These are phyloP conservation scores for Leccinum variicolor DNA, from an alignment of 768 basidiomycete species.

Conservation along the genomic window DNA sequence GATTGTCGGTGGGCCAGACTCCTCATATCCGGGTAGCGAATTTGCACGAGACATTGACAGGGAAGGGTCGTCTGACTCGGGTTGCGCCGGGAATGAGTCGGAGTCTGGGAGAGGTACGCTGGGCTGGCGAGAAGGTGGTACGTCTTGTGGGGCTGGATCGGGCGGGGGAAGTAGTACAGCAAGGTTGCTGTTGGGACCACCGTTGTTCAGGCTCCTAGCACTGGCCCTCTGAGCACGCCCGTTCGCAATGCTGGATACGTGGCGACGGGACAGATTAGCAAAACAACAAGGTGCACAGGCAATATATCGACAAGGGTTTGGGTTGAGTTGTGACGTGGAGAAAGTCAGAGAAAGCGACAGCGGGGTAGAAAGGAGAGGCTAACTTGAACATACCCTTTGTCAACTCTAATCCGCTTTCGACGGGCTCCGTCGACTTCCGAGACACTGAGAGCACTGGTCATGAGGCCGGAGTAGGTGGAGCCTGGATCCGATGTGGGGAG, in stretches of 20 bases:
- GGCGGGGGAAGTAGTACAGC: constrained; percentile 21
- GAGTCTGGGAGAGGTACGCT: constrained; percentile 43
- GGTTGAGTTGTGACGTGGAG: constrained; percentile 18
- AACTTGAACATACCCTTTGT: constrained; percentile 61
- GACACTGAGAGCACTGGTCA: constrained; percentile 60
- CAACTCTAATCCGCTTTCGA: constrained; percentile 68
- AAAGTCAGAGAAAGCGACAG: constrained; percentile 24
- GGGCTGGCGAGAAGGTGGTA: constrained; percentile 33
- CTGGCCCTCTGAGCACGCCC: constrained; percentile 73
- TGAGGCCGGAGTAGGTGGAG: constrained; percentile 79
- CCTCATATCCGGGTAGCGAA: constrained; percentile 38
- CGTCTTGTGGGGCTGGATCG: constrained; percentile 41
- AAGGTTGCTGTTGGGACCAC: constrained; percentile 35
- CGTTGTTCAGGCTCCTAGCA: constrained; percentile 59
- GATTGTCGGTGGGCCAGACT: constrained; percentile 14
- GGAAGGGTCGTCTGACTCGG: constrained; percentile 56
- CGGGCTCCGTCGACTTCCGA: constrained; percentile 59
- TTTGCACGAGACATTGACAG: constrained; percentile 62
- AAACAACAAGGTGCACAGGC: constrained; percentile 6
- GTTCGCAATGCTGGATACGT: constrained; percentile 44
- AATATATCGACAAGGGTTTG: constrained; percentile 29
- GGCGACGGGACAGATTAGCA: constrained; percentile 11
- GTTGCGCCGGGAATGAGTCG: constrained; percentile 48
- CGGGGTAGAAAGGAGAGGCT: constrained; percentile 21
- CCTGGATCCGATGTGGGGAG: constrained; percentile 83